phyloP scores from a whole-genome alignment of 2,329 filamentous ascomycete genomes.

The Aspergillus ibericus region DNA sequence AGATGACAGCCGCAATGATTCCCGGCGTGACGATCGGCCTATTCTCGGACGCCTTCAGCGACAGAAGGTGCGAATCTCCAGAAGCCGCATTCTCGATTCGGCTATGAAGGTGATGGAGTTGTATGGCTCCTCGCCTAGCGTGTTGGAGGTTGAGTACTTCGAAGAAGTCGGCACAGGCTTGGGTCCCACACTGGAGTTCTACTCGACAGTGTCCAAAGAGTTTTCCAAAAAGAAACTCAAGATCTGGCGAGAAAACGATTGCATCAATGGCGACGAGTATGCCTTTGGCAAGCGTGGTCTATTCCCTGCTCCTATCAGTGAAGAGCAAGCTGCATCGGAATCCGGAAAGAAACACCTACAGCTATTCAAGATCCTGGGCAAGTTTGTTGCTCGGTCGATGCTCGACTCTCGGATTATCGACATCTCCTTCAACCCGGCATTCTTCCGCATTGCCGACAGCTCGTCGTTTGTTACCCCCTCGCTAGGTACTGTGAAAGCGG shows the following conservation, averaged over 20 bases:
- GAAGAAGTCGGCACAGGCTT: conserved; percentile 96
- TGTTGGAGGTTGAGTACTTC: conserved; percentile 97
- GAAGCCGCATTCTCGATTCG: conserved; percentile 91
- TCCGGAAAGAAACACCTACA: conserved; percentile 85
- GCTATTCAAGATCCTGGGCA: conserved; percentile 89
- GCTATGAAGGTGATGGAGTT: conserved; percentile 98
- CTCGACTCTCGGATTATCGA: conserved; percentile 97
- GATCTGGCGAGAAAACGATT: conserved; percentile 92
- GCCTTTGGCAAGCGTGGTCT: conserved; percentile 81
- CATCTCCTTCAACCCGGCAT: conserved; percentile 93
- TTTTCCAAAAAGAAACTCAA: conserved; percentile 97
- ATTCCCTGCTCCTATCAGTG: conserved; percentile 87
- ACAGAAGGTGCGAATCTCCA: conserved; percentile 96
- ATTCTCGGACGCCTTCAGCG: conserved; percentile 89
- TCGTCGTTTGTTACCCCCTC: conserved; percentile 71
- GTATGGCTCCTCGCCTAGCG: conserved; percentile 93
- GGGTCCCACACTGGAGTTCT: conserved; percentile 94
- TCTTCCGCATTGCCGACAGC: conserved; percentile 88
- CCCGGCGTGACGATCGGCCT: conserved; percentile 81
- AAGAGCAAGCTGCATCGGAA: conserved; percentile 69
- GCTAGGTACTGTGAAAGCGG: conserved; percentile 81
- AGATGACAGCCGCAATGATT: conserved; percentile 77
- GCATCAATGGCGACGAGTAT: conserved; percentile 69
- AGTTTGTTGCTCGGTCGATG: conserved; percentile 97
- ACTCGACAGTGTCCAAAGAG: conserved; percentile 94